Conservation (phyloP, 352 stramenopile genomes). For the Pythium vanterpoolii region DNA sequence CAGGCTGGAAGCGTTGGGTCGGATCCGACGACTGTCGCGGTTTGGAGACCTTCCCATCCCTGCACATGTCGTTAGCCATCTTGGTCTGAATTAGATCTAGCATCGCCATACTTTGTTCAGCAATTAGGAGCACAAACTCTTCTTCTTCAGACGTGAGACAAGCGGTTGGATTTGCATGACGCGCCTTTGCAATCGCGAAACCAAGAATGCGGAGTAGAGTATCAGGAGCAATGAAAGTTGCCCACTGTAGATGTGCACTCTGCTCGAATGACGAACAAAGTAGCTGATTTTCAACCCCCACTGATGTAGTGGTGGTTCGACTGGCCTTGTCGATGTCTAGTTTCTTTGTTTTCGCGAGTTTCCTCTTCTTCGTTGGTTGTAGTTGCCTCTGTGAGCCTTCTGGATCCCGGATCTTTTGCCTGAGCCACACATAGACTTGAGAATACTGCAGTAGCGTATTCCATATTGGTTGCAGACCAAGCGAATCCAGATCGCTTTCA, state of each 20-base stretch:
- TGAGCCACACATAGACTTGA: constrained; percentile 38
- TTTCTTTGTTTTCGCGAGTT: constrained; percentile 5
- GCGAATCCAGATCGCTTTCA: background rate
- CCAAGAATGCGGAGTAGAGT: constrained; percentile 14
- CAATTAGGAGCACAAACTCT: constrained; percentile 14
- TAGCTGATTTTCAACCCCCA: background rate
- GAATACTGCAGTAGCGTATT: constrained; percentile 25
- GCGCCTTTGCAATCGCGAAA: background rate
- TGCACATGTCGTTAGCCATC: constrained; percentile 10
- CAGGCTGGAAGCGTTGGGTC: constrained; percentile 8
- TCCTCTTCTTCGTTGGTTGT: constrained; percentile 15
- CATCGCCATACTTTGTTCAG: constrained; percentile 24
- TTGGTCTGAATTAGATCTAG: constrained; percentile 29
- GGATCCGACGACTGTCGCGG: constrained; percentile 12
- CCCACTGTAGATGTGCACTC: constrained; percentile 13
- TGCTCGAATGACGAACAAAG: constrained; percentile 4
- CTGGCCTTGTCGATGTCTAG: background rate
- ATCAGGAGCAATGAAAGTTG: constrained; percentile 11
- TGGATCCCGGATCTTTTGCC: background rate
- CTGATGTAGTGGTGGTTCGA: background rate
- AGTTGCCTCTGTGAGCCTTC: background rate
- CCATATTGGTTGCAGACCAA: constrained; percentile 14
- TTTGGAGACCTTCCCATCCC: background rate
- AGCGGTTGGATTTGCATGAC: background rate
- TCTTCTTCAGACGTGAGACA: constrained; percentile 14